Evolutionary conservation across 768 basidiomycete species (phyloP).

Genomic region (Hortiboletus campestris): DNA sequence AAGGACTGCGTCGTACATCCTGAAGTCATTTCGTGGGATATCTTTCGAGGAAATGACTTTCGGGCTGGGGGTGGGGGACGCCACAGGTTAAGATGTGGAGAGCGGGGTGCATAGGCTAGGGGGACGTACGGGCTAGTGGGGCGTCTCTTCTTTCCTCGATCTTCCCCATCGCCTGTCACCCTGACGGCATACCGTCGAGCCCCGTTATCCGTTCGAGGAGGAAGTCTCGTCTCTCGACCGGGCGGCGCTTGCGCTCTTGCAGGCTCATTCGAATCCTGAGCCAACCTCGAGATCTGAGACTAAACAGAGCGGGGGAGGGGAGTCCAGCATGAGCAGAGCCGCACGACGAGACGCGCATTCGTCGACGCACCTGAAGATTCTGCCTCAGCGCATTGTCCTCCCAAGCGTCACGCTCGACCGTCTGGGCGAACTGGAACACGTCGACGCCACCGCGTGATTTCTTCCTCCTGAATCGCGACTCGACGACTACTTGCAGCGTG

Average conservation of each 20-base stretch:
- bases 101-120: background rate
- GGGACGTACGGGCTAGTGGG: conserved; percentile 43
- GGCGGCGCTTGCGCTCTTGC: conserved; percentile 14
- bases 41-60: conserved; percentile 56
- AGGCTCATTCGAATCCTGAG: conserved; percentile 37
- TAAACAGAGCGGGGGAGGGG: conserved; percentile 25
- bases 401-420: conserved; percentile 70
- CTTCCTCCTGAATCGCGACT: conserved; percentile 59
- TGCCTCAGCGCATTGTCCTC: conserved; percentile 55
- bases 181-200: conserved; percentile 51
- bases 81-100: background rate
- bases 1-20: conserved; percentile 71
- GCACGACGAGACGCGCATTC: background rate
- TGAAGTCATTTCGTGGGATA: conserved; percentile 46
- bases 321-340: background rate
- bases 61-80: conserved; percentile 40
- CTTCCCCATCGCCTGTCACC: conserved; percentile 16
- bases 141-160: conserved; percentile 22
- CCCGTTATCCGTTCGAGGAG: conserved; percentile 36
- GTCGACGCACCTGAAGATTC: conserved; percentile 55
- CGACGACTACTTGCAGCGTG: conserved; percentile 48
- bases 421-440: conserved; percentile 80
- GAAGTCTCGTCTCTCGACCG: conserved; percentile 9
- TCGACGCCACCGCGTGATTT: conserved; percentile 54
- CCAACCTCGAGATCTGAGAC: conserved; percentile 58